Evolutionary conservation across 2,329 filamentous ascomycete species (phyloP).

Genomic region (Raffaelea albimanens): DNA sequence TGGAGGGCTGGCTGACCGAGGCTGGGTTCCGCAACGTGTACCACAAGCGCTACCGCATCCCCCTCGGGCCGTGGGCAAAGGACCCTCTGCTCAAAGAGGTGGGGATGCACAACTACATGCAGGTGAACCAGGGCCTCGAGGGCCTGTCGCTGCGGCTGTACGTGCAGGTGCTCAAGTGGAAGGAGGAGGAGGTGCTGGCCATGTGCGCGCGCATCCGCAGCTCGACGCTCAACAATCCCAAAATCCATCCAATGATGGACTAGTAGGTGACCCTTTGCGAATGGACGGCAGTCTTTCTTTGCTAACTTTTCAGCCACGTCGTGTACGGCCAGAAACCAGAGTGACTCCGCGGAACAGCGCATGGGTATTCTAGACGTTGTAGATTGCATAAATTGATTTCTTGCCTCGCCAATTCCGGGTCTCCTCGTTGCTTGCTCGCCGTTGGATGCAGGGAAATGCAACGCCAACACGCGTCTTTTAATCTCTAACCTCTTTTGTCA

Average conservation of each 20-base stretch:
- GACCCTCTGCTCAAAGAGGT: conserved; percentile 35
- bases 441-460: too few species aligned
- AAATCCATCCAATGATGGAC: conserved; percentile 12
- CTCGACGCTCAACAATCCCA: conserved; percentile 9
- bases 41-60: conserved; percentile 33
- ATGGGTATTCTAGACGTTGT: not conserved
- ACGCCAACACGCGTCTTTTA: too few species aligned
- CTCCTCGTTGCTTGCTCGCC: too few species aligned
- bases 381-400: not conserved
- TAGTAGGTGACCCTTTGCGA: conserved; percentile 9
- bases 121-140: conserved; percentile 12
- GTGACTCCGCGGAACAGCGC: not conserved
- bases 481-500: too few species aligned
- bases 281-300: not conserved
- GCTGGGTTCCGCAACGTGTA: conserved; percentile 41
- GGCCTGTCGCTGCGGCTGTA: conserved; percentile 12
- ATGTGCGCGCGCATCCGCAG: conserved; percentile 11
- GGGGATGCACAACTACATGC: conserved; percentile 12
- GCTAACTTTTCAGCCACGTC: conserved; percentile 4
- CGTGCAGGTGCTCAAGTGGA: conserved; percentile 17
- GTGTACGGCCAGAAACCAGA: conserved; percentile 11
- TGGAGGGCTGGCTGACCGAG: conserved; percentile 30
- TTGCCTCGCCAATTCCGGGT: too few species aligned
- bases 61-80: conserved; percentile 36
- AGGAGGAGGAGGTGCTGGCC: conserved; percentile 9